Conservation (phyloP, 495 filamentous ascomycete species). For the Penicillium samsonianum region DNA sequence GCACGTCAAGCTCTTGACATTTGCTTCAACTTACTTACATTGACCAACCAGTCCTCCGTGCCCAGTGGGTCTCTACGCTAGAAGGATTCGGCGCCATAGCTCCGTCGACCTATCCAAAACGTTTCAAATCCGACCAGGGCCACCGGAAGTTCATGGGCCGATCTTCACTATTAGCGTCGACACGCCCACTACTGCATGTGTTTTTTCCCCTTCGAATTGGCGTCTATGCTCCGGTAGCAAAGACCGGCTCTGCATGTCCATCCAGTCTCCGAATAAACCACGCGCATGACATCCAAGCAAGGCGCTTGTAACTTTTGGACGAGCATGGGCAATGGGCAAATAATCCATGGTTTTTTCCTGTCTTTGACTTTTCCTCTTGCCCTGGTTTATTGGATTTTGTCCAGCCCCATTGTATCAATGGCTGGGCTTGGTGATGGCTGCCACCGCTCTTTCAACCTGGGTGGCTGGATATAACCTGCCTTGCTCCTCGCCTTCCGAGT, state of each 20-base stretch:
- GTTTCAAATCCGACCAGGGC: neutral
- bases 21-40: neutral
- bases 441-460: neutral
- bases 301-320: slow-evolving; percentile 5
- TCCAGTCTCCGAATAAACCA: neutral
- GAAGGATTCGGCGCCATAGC: neutral
- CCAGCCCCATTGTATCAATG: slow-evolving; percentile 5
- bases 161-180: slow-evolving; percentile 1
- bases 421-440: slow-evolving; percentile 2
- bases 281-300: slow-evolving; percentile 16
- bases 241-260: neutral
- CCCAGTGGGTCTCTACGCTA: neutral
- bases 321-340: neutral
- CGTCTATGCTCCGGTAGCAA: neutral
- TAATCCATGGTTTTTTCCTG: neutral
- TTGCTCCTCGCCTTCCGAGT: neutral
- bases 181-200: slow-evolving; percentile 2
- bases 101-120: neutral
- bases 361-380: neutral
- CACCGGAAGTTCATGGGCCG: neutral
- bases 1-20: slow-evolving; percentile 1
- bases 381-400: neutral
- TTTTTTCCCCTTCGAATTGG: neutral
- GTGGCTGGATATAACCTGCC: slow-evolving; percentile 5
- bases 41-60: neutral